Percentiles rank a stretch among this genome's conserved stretches.
Conservation (phyloP, 2,329 filamentous ascomycete genomes). For the Paraconiothyrium sp. region DNA sequence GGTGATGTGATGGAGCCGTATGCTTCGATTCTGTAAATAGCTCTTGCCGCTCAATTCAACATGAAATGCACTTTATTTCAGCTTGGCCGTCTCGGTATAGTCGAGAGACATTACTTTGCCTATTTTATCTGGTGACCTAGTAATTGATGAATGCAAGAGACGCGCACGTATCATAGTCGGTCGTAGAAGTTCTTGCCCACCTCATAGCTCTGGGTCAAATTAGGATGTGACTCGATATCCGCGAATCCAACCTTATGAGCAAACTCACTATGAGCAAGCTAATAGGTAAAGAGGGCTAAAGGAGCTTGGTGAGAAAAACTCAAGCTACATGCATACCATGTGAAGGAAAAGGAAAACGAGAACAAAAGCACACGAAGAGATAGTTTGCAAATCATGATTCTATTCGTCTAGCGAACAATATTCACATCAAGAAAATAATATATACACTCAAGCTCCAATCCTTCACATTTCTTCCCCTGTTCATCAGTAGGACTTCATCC, state of each 20-base stretch:
- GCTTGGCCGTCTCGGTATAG: neutral
- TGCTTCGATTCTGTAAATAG: neutral
- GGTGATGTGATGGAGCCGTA: neutral
- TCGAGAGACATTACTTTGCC: no score
- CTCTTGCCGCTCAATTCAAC: neutral
- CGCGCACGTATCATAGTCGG: no score
- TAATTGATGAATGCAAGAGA: no score
- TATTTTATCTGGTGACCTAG: no score
- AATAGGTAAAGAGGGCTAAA: constrained; percentile 32
- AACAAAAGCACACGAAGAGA: neutral
- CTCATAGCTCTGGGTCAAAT: no score
- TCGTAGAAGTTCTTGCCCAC: no score
- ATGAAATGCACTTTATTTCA: no score
- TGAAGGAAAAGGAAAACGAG: constrained; percentile 4
- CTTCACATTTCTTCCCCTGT: constrained; percentile 1
- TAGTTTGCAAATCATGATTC: neutral
- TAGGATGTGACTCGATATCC: no score
- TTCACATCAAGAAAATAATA: constrained; percentile 7
- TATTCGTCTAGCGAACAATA: constrained; percentile 12
- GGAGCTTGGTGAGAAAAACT: constrained; percentile 39
- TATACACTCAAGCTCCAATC: constrained; percentile 10
- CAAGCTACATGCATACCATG: constrained; percentile 36
- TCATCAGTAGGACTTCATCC: constrained; percentile 2
- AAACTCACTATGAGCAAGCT: constrained; percentile 26
- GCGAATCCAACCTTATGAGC: no score